These are phyloP conservation scores for Trichoderma virens DNA, from an alignment of 495 filamentous ascomycete species.

Conservation along the genomic window DNA sequence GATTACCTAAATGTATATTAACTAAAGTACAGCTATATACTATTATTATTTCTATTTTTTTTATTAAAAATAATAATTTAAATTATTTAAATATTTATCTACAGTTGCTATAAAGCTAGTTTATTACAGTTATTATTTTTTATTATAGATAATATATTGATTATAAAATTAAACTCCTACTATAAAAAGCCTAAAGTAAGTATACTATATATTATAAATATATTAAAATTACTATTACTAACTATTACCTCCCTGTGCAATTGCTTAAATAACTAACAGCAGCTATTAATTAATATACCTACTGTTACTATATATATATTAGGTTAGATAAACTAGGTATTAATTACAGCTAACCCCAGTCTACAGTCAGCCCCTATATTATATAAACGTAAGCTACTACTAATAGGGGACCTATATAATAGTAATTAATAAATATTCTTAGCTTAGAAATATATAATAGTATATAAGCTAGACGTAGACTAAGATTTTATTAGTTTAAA, in stretches of 20 bases:
- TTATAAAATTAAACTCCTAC: background rate
- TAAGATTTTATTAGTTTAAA: background rate
- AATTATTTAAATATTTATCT: slow-evolving; percentile 1
- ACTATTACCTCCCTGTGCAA: background rate
- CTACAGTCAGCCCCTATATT: background rate
- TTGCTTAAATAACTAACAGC: background rate
- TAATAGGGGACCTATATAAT: background rate
- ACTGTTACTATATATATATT: background rate
- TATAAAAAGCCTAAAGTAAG: background rate
- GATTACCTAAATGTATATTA: background rate
- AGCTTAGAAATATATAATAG: background rate
- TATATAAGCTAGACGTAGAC: background rate
- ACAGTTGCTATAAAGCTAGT: background rate
- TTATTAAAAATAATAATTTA: background rate
- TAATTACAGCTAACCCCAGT: background rate
- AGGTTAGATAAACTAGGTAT: background rate
- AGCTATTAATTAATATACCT: background rate
- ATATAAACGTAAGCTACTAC: background rate
- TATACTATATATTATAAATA: background rate
- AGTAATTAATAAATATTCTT: background rate
- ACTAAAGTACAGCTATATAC: background rate
- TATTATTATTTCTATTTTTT: background rate
- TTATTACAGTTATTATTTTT: background rate
- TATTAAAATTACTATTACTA: background rate
- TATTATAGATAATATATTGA: background rate